Percentiles rank a stretch among this genome's conserved stretches.
These are phyloP conservation scores for Ramalina peruviana DNA, from an alignment of 495 filamentous ascomycete species.

Conservation along the genomic window DNA sequence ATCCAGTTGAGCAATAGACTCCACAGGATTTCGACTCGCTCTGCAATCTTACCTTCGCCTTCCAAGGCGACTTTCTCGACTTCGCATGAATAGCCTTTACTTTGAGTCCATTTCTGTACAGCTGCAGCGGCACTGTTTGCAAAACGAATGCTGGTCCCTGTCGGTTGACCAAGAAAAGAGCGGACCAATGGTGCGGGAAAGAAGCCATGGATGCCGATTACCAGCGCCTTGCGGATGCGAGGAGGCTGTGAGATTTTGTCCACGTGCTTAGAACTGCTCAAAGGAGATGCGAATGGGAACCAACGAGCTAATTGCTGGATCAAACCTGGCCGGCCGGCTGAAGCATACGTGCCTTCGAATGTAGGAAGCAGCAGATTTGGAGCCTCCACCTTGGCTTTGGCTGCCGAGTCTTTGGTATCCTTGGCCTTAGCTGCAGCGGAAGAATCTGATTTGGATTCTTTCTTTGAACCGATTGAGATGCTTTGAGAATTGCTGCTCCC, in stretches of 20 bases:
- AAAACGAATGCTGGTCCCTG: constrained; percentile 87
- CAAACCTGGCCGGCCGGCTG: constrained; percentile 55
- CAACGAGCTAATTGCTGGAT: constrained; percentile 55
- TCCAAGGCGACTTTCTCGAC: constrained; percentile 90
- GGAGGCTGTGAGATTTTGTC: constrained; percentile 53
- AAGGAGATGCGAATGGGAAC: constrained; percentile 46
- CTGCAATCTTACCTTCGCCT: constrained; percentile 90
- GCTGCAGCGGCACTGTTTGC: constrained; percentile 76
- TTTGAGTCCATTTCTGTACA: constrained; percentile 66
- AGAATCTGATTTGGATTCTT: constrained; percentile 13
- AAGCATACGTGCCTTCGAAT: constrained; percentile 52
- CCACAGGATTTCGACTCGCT: constrained; percentile 85
- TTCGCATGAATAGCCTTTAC: constrained; percentile 46
- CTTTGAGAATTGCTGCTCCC: constrained; percentile 5
- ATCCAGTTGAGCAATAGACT: constrained; percentile 91
- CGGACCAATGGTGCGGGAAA: constrained; percentile 78
- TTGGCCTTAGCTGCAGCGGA: neutral
- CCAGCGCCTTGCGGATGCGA: constrained; percentile 67
- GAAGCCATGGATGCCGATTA: constrained; percentile 89
- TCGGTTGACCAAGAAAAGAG: constrained; percentile 82
- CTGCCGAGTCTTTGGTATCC: neutral
- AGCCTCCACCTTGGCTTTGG: constrained; percentile 6
- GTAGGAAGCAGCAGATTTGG: constrained; percentile 54
- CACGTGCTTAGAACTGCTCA: constrained; percentile 48
- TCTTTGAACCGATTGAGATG: constrained; percentile 1